A percentile compares a stretch with the other conserved stretches of the same genome.
Conservation (phyloP, 2,329 filamentous ascomycete species). For the Epicoccum sorghinum region DNA sequence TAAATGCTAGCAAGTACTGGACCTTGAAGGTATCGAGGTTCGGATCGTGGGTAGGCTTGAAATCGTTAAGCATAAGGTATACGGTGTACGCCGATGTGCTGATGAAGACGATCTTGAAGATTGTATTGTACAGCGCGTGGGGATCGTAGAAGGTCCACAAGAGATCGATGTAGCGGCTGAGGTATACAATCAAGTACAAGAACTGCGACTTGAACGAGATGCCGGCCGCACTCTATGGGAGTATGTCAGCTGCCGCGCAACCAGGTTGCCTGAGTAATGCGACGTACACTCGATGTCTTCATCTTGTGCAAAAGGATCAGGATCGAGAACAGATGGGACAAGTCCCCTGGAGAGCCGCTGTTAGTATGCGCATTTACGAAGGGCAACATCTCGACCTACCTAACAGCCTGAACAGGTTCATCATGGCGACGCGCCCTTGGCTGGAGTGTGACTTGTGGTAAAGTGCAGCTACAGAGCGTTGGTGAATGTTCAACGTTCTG, state of each 20-base stretch:
- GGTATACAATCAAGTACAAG: slow-evolving; percentile 90
- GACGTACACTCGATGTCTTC: slow-evolving; percentile 78
- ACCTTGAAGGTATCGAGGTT: slow-evolving; percentile 98
- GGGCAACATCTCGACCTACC: slow-evolving; percentile 54
- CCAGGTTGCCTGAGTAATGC: no score
- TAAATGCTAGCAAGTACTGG: slow-evolving; percentile 86
- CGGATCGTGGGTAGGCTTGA: slow-evolving; percentile 96
- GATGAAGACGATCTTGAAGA: slow-evolving; percentile 97
- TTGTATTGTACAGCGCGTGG: slow-evolving; percentile 77
- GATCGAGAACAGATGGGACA: slow-evolving; percentile 94
- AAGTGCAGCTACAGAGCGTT: slow-evolving; percentile 22
- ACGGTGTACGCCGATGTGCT: slow-evolving; percentile 88
- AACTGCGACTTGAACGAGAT: slow-evolving; percentile 99
- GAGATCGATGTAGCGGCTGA: slow-evolving; percentile 89
- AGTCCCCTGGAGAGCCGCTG: slow-evolving; percentile 69
- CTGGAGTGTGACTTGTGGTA: slow-evolving; percentile 24
- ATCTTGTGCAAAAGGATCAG: slow-evolving; percentile 97
- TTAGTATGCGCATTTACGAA: slow-evolving; percentile 32
- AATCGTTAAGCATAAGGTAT: slow-evolving; percentile 97
- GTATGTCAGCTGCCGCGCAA: slow-evolving; percentile 1
- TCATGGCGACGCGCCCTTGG: slow-evolving; percentile 49
- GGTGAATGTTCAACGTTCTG: slow-evolving; percentile 14
- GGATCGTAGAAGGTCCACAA: slow-evolving; percentile 82
- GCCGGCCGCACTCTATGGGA: slow-evolving; percentile 78
- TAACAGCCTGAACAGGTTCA: slow-evolving; percentile 74